phyloP scores from a whole-genome alignment of 306 rosid species.

The Senna siamea region DNA sequence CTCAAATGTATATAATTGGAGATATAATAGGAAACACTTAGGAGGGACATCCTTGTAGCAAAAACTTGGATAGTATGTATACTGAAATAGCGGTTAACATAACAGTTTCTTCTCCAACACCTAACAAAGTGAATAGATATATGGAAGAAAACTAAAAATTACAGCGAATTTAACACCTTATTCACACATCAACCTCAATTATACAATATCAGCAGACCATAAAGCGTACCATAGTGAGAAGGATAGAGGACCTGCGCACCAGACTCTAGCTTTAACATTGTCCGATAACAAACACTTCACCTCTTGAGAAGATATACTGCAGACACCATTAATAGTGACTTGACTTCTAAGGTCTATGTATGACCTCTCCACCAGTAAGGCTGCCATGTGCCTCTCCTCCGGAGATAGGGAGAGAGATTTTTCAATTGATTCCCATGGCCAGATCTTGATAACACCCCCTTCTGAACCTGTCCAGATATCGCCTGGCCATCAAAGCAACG shows the following conservation, averaged over 20 bases:
- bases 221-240: slow-evolving; percentile 87
- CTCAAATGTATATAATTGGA: no score
- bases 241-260: slow-evolving; percentile 78
- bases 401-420: slow-evolving; percentile 88
- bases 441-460: slow-evolving; percentile 82
- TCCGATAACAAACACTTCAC: slow-evolving; percentile 80
- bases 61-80: no score
- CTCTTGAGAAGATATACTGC: slow-evolving; percentile 94
- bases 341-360: slow-evolving; percentile 78
- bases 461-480: slow-evolving; percentile 98
- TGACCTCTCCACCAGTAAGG: slow-evolving; percentile 93
- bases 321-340: slow-evolving; percentile 88
- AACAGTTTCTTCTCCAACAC: no score
- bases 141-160: no score
- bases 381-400: slow-evolving; percentile 95
- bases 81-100: no score
- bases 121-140: no score
- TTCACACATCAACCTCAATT: no score
- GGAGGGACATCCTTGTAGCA: no score
- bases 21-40: no score
- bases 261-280: slow-evolving; percentile 71
- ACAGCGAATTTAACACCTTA: no score
- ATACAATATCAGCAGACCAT: no score
- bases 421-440: slow-evolving; percentile 98
- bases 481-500: slow-evolving; percentile 55